A percentile compares a stretch with the other conserved stretches of the same genome.
Conservation (phyloP, 2,329 filamentous ascomycete genomes). For the Fusarium succisae region DNA sequence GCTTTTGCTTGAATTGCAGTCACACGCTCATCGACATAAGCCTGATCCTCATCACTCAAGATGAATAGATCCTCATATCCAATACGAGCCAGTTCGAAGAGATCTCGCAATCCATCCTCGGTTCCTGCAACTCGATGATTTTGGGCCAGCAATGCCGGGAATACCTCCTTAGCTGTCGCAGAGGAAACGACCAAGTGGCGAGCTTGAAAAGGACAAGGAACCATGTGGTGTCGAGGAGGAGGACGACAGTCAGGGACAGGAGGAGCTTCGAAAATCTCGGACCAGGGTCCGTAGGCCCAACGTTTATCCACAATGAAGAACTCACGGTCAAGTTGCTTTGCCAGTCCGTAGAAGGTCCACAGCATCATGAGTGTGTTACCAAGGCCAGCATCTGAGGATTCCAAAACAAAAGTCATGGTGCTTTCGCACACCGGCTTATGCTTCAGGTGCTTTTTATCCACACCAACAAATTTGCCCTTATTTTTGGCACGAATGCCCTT, state of each 20-base stretch:
- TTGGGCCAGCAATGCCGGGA: conserved; percentile 63
- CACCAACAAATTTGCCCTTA: conserved; percentile 59
- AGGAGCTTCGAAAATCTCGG: conserved; percentile 74
- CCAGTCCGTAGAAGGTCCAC: conserved; percentile 86
- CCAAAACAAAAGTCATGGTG: conserved; percentile 81
- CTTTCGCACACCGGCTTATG: conserved; percentile 69
- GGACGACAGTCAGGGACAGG: conserved; percentile 73
- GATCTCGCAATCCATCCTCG: conserved; percentile 53
- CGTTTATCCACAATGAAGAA: conserved; percentile 88
- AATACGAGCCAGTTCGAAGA: conserved; percentile 73
- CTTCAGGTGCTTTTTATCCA: conserved; percentile 54
- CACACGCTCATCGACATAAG: conserved; percentile 70
- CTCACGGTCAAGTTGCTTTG: conserved; percentile 74
- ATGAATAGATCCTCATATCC: conserved; percentile 81
- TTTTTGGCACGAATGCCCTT: conserved; percentile 52
- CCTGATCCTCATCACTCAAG: conserved; percentile 71
- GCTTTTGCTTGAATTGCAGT: conserved; percentile 62
- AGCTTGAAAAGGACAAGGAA: conserved; percentile 82
- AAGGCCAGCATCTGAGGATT: conserved; percentile 76
- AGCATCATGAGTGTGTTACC: conserved; percentile 80
- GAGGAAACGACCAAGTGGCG: conserved; percentile 78
- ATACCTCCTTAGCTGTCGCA: conserved; percentile 71
- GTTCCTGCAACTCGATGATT: conserved; percentile 41
- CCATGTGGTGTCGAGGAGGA: conserved; percentile 77
- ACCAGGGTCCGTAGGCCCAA: conserved; percentile 84